Evolutionary conservation across 1,139 yeast genomes (phyloP), one percentile per base, ranked within the genome.

Genomic region (Hyphopichia wangnamkhiaoensis): DNA sequence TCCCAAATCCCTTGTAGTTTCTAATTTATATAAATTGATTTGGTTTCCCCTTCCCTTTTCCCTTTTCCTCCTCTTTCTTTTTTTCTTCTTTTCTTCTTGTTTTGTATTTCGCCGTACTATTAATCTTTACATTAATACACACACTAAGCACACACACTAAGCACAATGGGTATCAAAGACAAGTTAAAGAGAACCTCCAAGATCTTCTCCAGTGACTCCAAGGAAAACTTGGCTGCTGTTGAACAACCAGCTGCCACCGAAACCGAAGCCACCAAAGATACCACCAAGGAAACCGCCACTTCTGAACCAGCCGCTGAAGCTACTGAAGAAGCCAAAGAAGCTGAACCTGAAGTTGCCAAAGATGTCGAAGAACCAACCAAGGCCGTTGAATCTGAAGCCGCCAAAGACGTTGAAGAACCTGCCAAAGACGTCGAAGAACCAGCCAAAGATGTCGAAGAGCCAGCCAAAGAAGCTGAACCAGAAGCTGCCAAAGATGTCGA

Each of bases 161-260:
- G 23, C 16, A 49, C 28, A 41, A 71, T 71, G 76, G 72, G 74
- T 48, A 65, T 71, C 45, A 70, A 68, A 53, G 74, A 71, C 50
- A 71, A 56, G 53, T 68, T 71, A 44, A 71, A 65, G 58, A 69
- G 77, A 65, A 69, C 73, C 25, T 71, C 76, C 33, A 68, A 61
- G 58, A 63, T 68, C 44, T 71, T 71, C 50, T 44, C 54, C 40
- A 50, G 48, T 26, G 71, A 65, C 40, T 58, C 67, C 35, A 64
- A 62, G 53, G 71, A 67, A 47, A 55, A 51, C 37, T 42, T 41
- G 17, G 20, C 33, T 27, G 29, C 50, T 26, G 29, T 39, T 31
- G 43, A 39, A 18, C 24, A 30, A 34, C 37, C 33, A 20, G 37
- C 37, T 25, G 50, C 50, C 2, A n/a, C n/a, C n/a, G n/a, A n/a